A percentile compares a stretch with the other conserved stretches of the same genome.
phyloP scores from a whole-genome alignment of 805 yeast species.

The Saccharomycopsis sp. region DNA sequence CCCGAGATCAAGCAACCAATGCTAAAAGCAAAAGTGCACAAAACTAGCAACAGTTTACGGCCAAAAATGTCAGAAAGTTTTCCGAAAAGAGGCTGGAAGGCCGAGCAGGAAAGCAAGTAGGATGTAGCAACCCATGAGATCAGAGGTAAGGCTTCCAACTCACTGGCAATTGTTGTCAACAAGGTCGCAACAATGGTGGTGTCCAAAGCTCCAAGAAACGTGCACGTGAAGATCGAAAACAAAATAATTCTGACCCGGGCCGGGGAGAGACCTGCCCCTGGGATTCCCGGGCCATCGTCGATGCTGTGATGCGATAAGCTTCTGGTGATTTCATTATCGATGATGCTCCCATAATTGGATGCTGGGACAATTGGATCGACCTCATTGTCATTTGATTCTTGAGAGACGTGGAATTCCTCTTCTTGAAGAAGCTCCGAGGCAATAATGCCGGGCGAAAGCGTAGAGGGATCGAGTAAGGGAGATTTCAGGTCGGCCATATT shows the following conservation, averaged over 20 bases:
- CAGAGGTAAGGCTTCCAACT: conserved; percentile 43
- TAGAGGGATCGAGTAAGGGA: conserved; percentile 9
- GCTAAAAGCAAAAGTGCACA: conserved; percentile 37
- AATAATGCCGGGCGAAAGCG: conserved; percentile 9
- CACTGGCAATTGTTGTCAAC: conserved; percentile 52
- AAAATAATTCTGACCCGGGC: conserved; percentile 13
- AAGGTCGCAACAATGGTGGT: conserved; percentile 56
- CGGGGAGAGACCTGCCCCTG: background rate
- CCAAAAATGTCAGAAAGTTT: conserved; percentile 62
- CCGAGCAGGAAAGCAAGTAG: conserved; percentile 59
- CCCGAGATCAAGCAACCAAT: conserved; percentile 42
- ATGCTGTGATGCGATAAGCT: background rate
- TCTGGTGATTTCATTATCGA: conserved; percentile 1
- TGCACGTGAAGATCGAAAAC: conserved; percentile 36
- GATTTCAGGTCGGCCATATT: background rate
- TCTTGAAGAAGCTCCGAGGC: conserved; percentile 9
- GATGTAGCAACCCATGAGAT: conserved; percentile 70
- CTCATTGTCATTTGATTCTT: background rate
- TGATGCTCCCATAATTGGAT: conserved; percentile 2
- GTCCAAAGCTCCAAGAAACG: conserved; percentile 50
- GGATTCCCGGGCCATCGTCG: conserved; percentile 1
- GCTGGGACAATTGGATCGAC: background rate
- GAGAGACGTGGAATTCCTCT: background rate
- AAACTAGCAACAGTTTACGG: conserved; percentile 37
- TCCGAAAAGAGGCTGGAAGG: conserved; percentile 71